Evolutionary conservation across 345 rosid genomes (phyloP).

Genomic region (Passiflora organensis): DNA sequence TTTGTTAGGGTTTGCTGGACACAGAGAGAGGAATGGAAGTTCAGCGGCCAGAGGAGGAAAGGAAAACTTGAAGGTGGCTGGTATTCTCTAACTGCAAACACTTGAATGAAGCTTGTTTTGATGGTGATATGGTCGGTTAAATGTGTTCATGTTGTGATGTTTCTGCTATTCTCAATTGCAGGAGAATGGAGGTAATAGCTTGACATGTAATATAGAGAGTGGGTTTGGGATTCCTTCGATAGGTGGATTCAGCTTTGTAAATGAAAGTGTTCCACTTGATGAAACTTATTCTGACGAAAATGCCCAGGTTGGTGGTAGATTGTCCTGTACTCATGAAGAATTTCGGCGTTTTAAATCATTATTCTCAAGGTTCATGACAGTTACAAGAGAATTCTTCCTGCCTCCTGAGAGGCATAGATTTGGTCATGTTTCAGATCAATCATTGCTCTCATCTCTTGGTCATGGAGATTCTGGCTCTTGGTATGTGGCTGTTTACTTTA

Average conservation of each 20-base stretch:
- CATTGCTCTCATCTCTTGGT: slow-evolving; percentile 51
- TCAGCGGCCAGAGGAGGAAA: slow-evolving; percentile 22
- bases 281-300: slow-evolving; percentile 28
- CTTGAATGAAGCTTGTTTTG: background rate
- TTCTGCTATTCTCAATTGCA: slow-evolving; percentile 23
- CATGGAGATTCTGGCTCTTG: slow-evolving; percentile 51
- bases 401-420: slow-evolving; percentile 65
- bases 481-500: slow-evolving; percentile 51
- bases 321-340: slow-evolving; percentile 53
- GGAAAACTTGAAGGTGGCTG: slow-evolving; percentile 74
- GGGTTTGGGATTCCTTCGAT: slow-evolving; percentile 61
- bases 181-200: slow-evolving; percentile 38
- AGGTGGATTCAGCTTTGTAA: slow-evolving; percentile 43
- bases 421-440: slow-evolving; percentile 64
- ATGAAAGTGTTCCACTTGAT: slow-evolving; percentile 24
- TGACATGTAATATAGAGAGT: slow-evolving; percentile 51
- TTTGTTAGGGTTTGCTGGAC: slow-evolving; percentile 17
- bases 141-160: slow-evolving; percentile 8
- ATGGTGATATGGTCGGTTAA: slow-evolving; percentile 3
- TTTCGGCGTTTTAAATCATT: slow-evolving; percentile 61
- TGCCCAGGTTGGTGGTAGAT: slow-evolving; percentile 23
- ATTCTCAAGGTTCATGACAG: slow-evolving; percentile 48
- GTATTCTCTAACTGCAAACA: slow-evolving; percentile 49
- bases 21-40: slow-evolving; percentile 22
- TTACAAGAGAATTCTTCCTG: slow-evolving; percentile 58